Conservation (phyloP, 1,284 basidiomycete genomes). For the Ustilago trichophora region DNA sequence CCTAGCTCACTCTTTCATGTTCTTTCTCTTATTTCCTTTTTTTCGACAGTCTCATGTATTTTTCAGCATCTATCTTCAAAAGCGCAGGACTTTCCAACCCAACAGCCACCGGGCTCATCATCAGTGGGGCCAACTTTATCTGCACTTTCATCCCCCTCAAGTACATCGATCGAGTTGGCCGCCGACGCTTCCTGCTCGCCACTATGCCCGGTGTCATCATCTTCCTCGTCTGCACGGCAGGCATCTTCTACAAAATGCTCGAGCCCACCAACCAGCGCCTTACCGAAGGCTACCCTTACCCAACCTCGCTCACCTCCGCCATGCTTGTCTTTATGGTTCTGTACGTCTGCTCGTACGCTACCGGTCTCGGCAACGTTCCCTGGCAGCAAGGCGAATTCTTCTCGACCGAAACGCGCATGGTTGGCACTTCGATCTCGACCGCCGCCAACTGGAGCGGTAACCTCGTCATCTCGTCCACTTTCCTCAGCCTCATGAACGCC, state of each 20-base stretch:
- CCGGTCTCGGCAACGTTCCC: constrained; percentile 75
- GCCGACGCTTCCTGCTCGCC: constrained; percentile 79
- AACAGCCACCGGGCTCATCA: constrained; percentile 62
- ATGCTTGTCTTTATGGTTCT: constrained; percentile 82
- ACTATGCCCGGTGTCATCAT: constrained; percentile 81
- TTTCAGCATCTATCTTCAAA: constrained; percentile 65
- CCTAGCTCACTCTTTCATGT: no score
- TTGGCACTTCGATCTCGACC: constrained; percentile 77
- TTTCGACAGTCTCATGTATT: constrained; percentile 68
- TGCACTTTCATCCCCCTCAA: constrained; percentile 80
- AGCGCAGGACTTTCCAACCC: constrained; percentile 66
- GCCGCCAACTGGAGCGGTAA: constrained; percentile 83
- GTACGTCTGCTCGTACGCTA: constrained; percentile 82
- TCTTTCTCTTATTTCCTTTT: no score
- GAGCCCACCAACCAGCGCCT: constrained; percentile 75
- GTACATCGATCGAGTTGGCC: constrained; percentile 80
- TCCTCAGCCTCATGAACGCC: constrained; percentile 78
- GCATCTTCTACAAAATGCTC: constrained; percentile 80
- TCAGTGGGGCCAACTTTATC: constrained; percentile 71
- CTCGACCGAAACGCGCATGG: constrained; percentile 74
- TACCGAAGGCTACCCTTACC: constrained; percentile 74
- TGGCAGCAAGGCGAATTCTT: constrained; percentile 90
- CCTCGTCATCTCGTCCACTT: constrained; percentile 79
- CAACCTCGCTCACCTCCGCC: constrained; percentile 74
- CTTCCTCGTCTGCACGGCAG: constrained; percentile 76